Percentiles rank a stretch among this genome's conserved stretches.
phyloP scores from a whole-genome alignment of 2,329 filamentous ascomycete genomes.

The Trichoderma koningii region DNA sequence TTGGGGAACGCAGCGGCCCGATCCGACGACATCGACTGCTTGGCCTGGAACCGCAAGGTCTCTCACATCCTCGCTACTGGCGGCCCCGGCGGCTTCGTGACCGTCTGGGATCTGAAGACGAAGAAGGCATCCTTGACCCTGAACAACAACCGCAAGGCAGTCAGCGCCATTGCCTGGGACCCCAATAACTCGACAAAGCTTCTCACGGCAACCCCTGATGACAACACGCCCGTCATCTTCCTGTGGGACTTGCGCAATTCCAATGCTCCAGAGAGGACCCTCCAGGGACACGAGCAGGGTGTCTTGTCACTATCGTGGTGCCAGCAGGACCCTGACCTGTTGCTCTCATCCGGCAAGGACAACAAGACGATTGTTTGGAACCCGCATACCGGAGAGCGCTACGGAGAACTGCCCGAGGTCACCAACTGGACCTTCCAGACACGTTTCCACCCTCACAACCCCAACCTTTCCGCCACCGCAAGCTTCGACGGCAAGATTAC shows the following conservation, averaged over 20 bases:
- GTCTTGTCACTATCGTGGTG: constrained; percentile 96
- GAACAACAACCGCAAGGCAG: constrained; percentile 91
- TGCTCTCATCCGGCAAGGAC: constrained; percentile 94
- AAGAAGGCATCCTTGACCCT: constrained; percentile 96
- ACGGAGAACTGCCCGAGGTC: constrained; percentile 92
- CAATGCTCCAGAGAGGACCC: constrained; percentile 84
- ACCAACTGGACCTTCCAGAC: constrained; percentile 99
- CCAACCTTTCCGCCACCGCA: constrained; percentile 87
- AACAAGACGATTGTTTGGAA: constrained; percentile 97
- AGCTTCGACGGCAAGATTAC: constrained; percentile 97
- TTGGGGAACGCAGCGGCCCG: constrained; percentile 85
- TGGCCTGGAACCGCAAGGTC: constrained; percentile 99
- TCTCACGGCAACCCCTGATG: constrained; percentile 86
- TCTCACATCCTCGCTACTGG: constrained; percentile 95
- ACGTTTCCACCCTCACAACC: constrained; percentile 90
- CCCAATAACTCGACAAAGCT: constrained; percentile 94
- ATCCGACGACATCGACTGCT: constrained; percentile 90
- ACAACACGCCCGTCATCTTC: constrained; percentile 82
- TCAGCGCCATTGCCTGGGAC: constrained; percentile 96
- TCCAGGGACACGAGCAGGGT: constrained; percentile 92
- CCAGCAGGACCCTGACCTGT: constrained; percentile 79
- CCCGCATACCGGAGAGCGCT: constrained; percentile 81
- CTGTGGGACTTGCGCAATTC: constrained; percentile 97
- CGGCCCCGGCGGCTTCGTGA: constrained; percentile 90
- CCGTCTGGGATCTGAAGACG: constrained; percentile 96